Percentiles rank a stretch among this genome's conserved stretches.
phyloP scores from a whole-genome alignment of 73 alveolate species.

The Durusdinium trenchii region DNA sequence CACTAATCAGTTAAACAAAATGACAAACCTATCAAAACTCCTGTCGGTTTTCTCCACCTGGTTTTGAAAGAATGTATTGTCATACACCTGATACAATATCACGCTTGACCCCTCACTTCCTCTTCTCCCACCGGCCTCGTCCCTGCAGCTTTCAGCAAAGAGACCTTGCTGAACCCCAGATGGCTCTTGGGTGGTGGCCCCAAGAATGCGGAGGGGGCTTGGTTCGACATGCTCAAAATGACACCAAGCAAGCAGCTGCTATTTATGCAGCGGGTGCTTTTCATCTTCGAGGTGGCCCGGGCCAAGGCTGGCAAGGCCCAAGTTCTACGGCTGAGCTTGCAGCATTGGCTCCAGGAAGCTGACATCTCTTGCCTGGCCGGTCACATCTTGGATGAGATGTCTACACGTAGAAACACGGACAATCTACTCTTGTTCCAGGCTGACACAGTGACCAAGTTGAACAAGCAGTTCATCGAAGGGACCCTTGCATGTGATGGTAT shows the following conservation, averaged over 20 bases:
- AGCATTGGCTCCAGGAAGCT: background rate
- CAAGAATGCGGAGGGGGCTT: background rate
- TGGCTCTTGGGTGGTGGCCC: background rate
- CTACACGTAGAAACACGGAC: background rate
- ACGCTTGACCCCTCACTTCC: background rate
- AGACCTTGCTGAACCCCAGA: background rate
- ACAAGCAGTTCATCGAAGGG: background rate
- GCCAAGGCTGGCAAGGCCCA: background rate
- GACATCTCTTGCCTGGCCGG: background rate
- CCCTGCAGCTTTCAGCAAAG: too few species aligned
- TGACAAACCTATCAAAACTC: too few species aligned
- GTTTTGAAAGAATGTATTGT: too few species aligned
- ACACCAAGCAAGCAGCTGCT: background rate
- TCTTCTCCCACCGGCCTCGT: too few species aligned
- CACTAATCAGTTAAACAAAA: too few species aligned
- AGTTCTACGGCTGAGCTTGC: background rate
- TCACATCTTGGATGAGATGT: background rate
- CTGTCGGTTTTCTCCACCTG: background rate
- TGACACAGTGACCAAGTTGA: background rate
- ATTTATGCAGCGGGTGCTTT: background rate
- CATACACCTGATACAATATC: background rate
- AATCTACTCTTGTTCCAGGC: background rate
- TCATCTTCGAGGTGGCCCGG: background rate
- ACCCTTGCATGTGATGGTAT: too few species aligned
- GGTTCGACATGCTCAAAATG: background rate